Conservation (phyloP, 257 asterid genomes). For the Linaria vulgaris region DNA sequence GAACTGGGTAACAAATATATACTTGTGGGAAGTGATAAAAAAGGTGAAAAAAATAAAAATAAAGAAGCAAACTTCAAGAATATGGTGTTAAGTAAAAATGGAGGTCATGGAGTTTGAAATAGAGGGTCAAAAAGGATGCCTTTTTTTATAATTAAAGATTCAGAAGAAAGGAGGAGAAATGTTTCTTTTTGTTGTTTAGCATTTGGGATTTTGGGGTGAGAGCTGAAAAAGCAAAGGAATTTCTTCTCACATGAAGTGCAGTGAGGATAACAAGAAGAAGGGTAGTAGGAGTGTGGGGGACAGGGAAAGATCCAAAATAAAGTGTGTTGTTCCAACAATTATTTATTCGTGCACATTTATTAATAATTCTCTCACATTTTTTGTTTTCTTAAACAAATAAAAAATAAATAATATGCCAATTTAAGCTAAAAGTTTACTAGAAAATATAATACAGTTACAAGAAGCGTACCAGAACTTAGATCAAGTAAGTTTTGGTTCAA, state of each 20-base stretch:
- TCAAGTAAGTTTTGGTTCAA: too few relatives aligned
- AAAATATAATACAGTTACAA: too few relatives aligned
- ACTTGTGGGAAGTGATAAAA: slow-evolving; percentile 20
- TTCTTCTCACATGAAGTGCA: slow-evolving; percentile 2
- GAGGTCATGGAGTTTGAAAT: slow-evolving; percentile 39
- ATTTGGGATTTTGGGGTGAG: slow-evolving; percentile 39
- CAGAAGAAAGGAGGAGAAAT: slow-evolving; percentile 32
- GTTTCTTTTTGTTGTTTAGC: slow-evolving; percentile 45
- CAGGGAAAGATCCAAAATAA: slow-evolving; percentile 9
- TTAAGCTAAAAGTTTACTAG: too few relatives aligned
- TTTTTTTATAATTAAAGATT: slow-evolving; percentile 21
- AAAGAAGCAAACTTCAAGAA: slow-evolving; percentile 44
- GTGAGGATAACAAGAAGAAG: too few relatives aligned
- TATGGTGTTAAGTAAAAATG: slow-evolving; percentile 37
- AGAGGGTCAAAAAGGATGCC: slow-evolving; percentile 24
- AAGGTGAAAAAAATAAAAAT: slow-evolving; percentile 10
- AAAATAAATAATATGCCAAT: too few relatives aligned
- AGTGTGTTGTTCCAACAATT: background rate
- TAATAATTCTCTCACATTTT: too few relatives aligned
- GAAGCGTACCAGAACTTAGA: too few relatives aligned
- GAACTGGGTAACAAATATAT: slow-evolving; percentile 24
- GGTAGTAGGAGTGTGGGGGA: too few relatives aligned
- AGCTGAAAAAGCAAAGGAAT: slow-evolving; percentile 28
- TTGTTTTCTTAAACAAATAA: too few relatives aligned
- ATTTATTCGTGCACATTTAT: background rate